Conservation (phyloP, 2,329 filamentous ascomycete genomes). For the Lachnellula suecica region DNA sequence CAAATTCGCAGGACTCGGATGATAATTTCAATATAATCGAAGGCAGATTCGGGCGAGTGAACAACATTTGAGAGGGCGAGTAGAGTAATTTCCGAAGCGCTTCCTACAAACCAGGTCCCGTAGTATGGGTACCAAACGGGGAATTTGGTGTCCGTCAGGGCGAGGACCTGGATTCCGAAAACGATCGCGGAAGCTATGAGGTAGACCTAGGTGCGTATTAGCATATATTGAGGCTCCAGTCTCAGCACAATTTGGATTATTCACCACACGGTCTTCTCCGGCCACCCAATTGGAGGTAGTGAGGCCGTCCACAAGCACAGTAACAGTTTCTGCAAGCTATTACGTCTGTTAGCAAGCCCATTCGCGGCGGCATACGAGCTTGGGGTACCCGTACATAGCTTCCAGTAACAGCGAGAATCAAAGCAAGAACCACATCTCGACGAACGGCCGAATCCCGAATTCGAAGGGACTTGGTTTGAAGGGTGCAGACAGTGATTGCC, state of each 20-base stretch:
- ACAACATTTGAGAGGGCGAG: constrained; percentile 36
- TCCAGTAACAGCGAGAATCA: constrained; percentile 35
- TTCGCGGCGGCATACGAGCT: neutral
- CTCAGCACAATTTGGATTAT: constrained; percentile 4
- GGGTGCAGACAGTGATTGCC: constrained; percentile 50
- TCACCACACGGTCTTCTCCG: constrained; percentile 32
- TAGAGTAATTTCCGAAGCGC: constrained; percentile 54
- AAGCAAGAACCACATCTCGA: constrained; percentile 42
- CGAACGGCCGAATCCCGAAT: constrained; percentile 38
- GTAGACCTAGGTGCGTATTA: constrained; percentile 43
- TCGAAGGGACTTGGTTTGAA: constrained; percentile 46
- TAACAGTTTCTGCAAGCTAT: constrained; percentile 32
- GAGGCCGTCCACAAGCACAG: constrained; percentile 24
- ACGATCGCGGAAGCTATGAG: constrained; percentile 60
- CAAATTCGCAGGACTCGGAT: constrained; percentile 29
- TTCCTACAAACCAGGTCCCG: constrained; percentile 59
- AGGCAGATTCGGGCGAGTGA: constrained; percentile 17
- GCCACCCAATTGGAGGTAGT: constrained; percentile 22
- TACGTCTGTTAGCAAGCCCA: constrained; percentile 32
- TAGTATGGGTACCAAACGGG: constrained; percentile 63
- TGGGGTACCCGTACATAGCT: constrained; percentile 43
- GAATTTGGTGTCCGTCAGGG: constrained; percentile 48
- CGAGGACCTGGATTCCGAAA: constrained; percentile 60
- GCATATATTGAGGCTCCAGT: neutral
- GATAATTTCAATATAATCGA: constrained; percentile 23